Base-by-base conservation (phyloP, 768 basidiomycete species). In the Leccinum incarnatum region DNA sequence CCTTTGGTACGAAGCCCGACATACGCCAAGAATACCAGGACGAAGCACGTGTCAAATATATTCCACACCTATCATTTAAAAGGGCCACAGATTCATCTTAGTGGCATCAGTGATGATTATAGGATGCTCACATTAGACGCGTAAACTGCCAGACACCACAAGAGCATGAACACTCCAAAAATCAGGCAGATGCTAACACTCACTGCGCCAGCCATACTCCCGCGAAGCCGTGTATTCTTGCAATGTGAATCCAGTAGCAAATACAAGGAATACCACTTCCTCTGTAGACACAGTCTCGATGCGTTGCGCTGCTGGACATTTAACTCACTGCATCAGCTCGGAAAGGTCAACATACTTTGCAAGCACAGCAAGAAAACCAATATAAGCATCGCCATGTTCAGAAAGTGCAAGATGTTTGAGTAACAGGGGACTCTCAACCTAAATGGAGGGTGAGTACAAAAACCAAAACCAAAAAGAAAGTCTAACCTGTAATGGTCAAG, bases 181-280 rank as follows among this genome's bases (percentile, higher is more conserved):
- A 60, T 46, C 14, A 42, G 42, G 56, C 53, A 36, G 21, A 36
- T 19, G 58, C 40, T n/a, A 49, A 52, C n/a, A 79, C 91, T 75
- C 67, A 93, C 92, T 86, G 48, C 83, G 81, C 91, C 90, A 94
- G 25, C 94, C 93, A 66, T 95, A 86, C 70, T 95, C 92, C 52
- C 84, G 91, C 1, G 88, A 83, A 5, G 91, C 84, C 0, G 93
- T 93, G 69, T 95, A 95, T 72, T 96, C 94, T 59, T 91, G 90
- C 40, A 97, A 71, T 4, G 87, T 76, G 64, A 96, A 94, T 1
- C 93, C 93, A 5, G 79, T 74, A 0, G 86, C 87, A 63, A 93
- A 87, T 12, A 94, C 64, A 51, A 93, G 81, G 68, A 95, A 95
- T 10, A 85, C 74, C 19, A 78, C 68, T 68, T 97, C 95, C 77